Base-by-base conservation (phyloP, 257 asterid species). In the Scutellaria minor region DNA sequence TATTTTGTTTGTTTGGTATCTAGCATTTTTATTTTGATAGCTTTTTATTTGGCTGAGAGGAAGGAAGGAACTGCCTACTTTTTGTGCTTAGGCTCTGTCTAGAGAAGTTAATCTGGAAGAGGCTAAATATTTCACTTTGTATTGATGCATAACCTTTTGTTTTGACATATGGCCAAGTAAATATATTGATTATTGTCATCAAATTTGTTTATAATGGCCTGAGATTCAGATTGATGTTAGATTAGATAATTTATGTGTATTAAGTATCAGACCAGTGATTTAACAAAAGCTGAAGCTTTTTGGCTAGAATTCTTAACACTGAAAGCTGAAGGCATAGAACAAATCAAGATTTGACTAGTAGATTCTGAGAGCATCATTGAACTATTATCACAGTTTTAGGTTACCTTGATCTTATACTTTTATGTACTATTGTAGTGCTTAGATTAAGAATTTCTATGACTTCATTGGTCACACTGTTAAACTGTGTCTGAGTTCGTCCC, bases 401-500 rank as follows among this genome's bases (percentile, higher is more conserved):
- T 70, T 59, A 48, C 71, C 69, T 64, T 55, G 18, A 27, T 63
- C 22, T n/a, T 54, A 9, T 14, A 72, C 24, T 27, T 0, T 65
- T 65, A 9, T 63, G 35, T 44, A 47, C 40, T 47, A 39, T 73
- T 54, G 9, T 64, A 35, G 59, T 45, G 20, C 41, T 31, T 15
- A 55, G 69, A 13, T 66, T 63, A 53, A 64, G 62, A 64, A 31
- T 41, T 50, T 57, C 6, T 10, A 47, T 37, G 27, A 11, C 51
- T 41, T 54, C 22, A 52, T 70, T 42, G 20, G 9, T 50, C 59
- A 42, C 37, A 31, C 37, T 31, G 13, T 7, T 62, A 60, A 72
- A 66, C 60, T 62, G 61, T 71, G 55, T 64, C 63, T 65, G 67
- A 66, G 35, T 40, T 62, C 37, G 3, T 37, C n/a, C 73, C 44